Evolutionary conservation across 225 moss, liverwort and hornwort genomes (phyloP).

Genomic region (Marchantia paleacea): DNA sequence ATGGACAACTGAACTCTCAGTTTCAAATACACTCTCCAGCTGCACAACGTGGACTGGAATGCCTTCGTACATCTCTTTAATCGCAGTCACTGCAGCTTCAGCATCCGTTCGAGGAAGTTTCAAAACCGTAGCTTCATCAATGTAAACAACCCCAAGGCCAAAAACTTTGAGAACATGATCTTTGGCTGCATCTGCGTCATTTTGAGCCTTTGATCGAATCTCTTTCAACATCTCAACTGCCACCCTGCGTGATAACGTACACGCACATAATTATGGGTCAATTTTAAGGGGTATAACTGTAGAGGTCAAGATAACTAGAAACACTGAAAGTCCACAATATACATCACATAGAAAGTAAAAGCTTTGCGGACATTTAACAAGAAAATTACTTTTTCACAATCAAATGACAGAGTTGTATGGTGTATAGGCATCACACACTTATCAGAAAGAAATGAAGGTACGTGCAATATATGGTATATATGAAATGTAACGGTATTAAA

Average conservation of each 20-base stretch:
- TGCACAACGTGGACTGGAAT: slow-evolving; percentile 54
- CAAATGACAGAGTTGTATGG: not conserved
- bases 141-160: slow-evolving; percentile 66
- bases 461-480: no score
- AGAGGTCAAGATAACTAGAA: not conserved
- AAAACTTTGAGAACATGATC: slow-evolving; percentile 62
- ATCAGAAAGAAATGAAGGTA: no score
- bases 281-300: not conserved
- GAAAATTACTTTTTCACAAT: not conserved
- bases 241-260: slow-evolving; percentile 49
- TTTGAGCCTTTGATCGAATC: slow-evolving; percentile 68
- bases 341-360: not conserved
- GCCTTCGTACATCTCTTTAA: slow-evolving; percentile 46
- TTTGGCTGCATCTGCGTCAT: slow-evolving; percentile 65
- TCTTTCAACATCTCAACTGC: slow-evolving; percentile 81
- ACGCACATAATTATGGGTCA: not conserved
- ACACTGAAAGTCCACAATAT: not conserved
- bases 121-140: slow-evolving; percentile 57
- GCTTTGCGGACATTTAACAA: not conserved
- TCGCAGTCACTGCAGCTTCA: slow-evolving; percentile 36
- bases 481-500: no score
- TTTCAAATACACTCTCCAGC: slow-evolving; percentile 50
- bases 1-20: slow-evolving; percentile 10
- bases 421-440: not conserved
- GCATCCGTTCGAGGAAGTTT: slow-evolving; percentile 32